These are phyloP conservation scores for Polychytrium aggregatum DNA, from an alignment of 192 early-diverging fungal species.

Conservation along the genomic window DNA sequence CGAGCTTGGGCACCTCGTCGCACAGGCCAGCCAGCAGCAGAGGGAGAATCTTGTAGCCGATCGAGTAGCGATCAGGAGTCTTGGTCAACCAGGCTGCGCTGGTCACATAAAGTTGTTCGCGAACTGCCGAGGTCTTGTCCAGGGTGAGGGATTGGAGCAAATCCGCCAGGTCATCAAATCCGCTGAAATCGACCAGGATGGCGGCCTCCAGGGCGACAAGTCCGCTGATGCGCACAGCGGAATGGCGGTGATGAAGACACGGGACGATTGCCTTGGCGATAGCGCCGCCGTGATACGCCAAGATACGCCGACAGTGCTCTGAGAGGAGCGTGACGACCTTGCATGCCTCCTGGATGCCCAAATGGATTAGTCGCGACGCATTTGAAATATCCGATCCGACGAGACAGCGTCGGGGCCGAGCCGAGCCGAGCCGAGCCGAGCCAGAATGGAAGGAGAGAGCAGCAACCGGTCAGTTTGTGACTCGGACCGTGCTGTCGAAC, in stretches of 20 bases:
- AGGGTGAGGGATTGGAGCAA: conserved; percentile 22
- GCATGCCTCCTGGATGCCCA: conserved; percentile 44
- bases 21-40: conserved; percentile 29
- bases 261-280: conserved; percentile 29
- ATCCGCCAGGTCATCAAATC: conserved; percentile 27
- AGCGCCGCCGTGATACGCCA: conserved; percentile 17
- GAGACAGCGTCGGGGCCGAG: too few relatives aligned
- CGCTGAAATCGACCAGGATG: conserved; percentile 28
- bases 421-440: too few relatives aligned
- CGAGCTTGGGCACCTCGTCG: conserved; percentile 29
- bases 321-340: conserved; percentile 22
- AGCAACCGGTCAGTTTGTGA: too few relatives aligned
- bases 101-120: conserved; percentile 29
- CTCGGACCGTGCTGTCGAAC: too few relatives aligned
- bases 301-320: conserved; percentile 5
- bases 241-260: conserved; percentile 35
- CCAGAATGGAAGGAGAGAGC: too few relatives aligned
- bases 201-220: conserved; percentile 22
- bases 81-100: conserved; percentile 26
- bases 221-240: conserved; percentile 26
- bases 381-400: too few relatives aligned
- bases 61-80: conserved; percentile 35
- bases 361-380: too few relatives aligned
- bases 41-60: conserved; percentile 38
- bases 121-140: conserved; percentile 36